Conservation (phyloP, 352 stramenopile genomes). For the Aphanomyces cochlioides region DNA sequence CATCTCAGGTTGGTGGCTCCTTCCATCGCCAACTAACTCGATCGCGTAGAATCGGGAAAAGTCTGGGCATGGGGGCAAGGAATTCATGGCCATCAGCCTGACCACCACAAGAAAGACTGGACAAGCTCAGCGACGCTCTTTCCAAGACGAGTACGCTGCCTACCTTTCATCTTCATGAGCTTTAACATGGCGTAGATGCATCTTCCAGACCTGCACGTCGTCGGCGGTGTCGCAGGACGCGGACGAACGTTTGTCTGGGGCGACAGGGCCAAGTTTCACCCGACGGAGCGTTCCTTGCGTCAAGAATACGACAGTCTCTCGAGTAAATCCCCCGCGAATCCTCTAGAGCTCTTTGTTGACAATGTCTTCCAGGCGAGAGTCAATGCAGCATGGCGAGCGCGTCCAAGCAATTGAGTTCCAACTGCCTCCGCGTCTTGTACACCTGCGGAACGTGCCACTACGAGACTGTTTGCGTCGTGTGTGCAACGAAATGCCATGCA, state of each 20-base stretch:
- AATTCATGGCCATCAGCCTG: conserved; percentile 51
- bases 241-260: conserved; percentile 75
- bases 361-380: conserved; percentile 6
- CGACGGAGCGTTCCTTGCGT: neutral
- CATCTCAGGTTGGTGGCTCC: conserved; percentile 40
- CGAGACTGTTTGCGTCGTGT: conserved; percentile 57
- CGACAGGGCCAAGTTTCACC: conserved; percentile 48
- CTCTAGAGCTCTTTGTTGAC: neutral
- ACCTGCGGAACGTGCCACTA: conserved; percentile 53
- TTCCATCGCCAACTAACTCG: neutral
- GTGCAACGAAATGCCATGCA: conserved; percentile 58
- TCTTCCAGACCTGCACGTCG: conserved; percentile 46
- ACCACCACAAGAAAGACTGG: conserved; percentile 37
- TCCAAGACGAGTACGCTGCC: conserved; percentile 42
- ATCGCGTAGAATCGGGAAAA: conserved; percentile 33
- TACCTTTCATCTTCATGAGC: conserved; percentile 2
- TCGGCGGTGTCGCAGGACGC: conserved; percentile 53
- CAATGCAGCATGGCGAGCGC: conserved; percentile 46
- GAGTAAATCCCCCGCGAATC: too few relatives aligned
- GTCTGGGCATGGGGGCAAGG: conserved; percentile 78
- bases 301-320: too few relatives aligned
- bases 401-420: conserved; percentile 61
- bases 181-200: conserved; percentile 40
- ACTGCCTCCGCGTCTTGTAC: conserved; percentile 70
- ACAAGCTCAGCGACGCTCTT: conserved; percentile 52